A percentile compares a stretch with the other conserved stretches of the same genome.
These are phyloP conservation scores for Diaporthe batatas DNA, from an alignment of 2,329 filamentous ascomycete species.

Conservation along the genomic window DNA sequence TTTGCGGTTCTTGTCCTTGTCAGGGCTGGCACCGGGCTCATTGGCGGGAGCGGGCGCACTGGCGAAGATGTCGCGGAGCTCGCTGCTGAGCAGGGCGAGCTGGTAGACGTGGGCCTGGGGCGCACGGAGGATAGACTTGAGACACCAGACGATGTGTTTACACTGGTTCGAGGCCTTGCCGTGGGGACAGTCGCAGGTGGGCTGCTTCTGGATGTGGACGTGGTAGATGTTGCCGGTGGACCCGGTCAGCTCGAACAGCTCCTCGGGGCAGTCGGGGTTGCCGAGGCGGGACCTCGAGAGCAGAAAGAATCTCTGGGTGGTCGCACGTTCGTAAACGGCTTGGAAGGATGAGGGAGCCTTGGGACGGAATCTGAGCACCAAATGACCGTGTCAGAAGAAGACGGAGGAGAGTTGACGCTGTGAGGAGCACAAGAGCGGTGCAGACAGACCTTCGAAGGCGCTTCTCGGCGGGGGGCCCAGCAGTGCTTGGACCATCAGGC, in stretches of 20 bases:
- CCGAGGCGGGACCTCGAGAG: slow-evolving; percentile 56
- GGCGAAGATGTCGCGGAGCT: slow-evolving; percentile 71
- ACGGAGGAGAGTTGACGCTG: background rate
- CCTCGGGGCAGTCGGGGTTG: slow-evolving; percentile 57
- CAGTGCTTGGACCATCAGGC: background rate
- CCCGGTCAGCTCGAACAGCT: slow-evolving; percentile 71
- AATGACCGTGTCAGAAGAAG: background rate
- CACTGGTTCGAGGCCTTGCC: slow-evolving; percentile 68
- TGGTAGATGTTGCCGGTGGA: slow-evolving; percentile 76
- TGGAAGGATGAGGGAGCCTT: slow-evolving; percentile 53
- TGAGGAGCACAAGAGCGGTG: too few relatives aligned
- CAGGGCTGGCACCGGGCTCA: slow-evolving; percentile 44
- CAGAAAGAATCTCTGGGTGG: slow-evolving; percentile 61
- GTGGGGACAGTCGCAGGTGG: slow-evolving; percentile 70
- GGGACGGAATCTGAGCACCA: slow-evolving; percentile 47
- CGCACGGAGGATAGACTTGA: slow-evolving; percentile 71
- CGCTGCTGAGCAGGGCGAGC: slow-evolving; percentile 68
- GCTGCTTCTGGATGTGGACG: slow-evolving; percentile 64
- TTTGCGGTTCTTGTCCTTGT: slow-evolving; percentile 59
- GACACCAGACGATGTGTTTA: slow-evolving; percentile 74
- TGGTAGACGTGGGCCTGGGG: slow-evolving; percentile 71
- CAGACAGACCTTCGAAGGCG: slow-evolving; percentile 37
- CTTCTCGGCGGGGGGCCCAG: slow-evolving; percentile 20
- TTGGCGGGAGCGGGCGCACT: slow-evolving; percentile 64
- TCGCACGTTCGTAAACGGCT: slow-evolving; percentile 55